Percentiles rank a stretch among this genome's conserved stretches.
Evolutionary conservation across 768 basidiomycete genomes (phyloP).

Genomic region (Lactifluus rugatus): DNA sequence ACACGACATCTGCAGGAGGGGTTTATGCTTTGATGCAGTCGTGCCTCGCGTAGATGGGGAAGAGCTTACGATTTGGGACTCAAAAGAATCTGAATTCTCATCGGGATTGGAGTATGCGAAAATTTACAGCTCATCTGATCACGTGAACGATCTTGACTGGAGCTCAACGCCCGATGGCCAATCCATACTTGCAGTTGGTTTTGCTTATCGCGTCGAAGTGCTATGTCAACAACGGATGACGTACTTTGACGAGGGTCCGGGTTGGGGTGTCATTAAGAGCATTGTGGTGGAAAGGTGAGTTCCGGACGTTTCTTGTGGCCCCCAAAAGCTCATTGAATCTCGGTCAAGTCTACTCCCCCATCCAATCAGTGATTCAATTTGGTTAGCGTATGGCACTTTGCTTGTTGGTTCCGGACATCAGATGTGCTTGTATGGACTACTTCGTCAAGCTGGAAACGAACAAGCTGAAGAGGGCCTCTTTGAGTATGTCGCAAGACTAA

Average conservation of each 20-base stretch:
- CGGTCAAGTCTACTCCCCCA: conserved; percentile 46
- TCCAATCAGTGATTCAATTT: conserved; percentile 82
- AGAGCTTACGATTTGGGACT: conserved; percentile 94
- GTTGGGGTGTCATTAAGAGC: conserved; percentile 63
- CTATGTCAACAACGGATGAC: conserved; percentile 90
- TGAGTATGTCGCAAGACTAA: conserved; percentile 70
- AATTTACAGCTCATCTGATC: conserved; percentile 41
- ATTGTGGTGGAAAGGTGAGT: conserved; percentile 63
- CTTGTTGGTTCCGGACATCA: conserved; percentile 77
- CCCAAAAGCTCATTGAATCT: not conserved
- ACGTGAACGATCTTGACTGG: conserved; percentile 84
- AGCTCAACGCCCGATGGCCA: conserved; percentile 83
- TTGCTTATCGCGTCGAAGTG: conserved; percentile 67
- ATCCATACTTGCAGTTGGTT: conserved; percentile 87
- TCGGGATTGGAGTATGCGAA: conserved; percentile 74
- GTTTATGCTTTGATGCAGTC: conserved; percentile 34
- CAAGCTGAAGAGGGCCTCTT: conserved; percentile 48
- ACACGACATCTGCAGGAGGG: not conserved
- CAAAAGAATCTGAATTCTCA: conserved; percentile 86
- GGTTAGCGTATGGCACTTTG: conserved; percentile 77
- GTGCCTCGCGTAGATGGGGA: conserved; percentile 49
- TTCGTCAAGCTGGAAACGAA: conserved; percentile 17
- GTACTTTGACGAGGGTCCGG: conserved; percentile 75
- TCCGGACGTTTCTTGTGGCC: not conserved
- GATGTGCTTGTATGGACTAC: conserved; percentile 68